Percentiles rank a stretch among this genome's conserved stretches.
Conservation (phyloP, 2,329 filamentous ascomycete species). For the Hypomyces rosellus region DNA sequence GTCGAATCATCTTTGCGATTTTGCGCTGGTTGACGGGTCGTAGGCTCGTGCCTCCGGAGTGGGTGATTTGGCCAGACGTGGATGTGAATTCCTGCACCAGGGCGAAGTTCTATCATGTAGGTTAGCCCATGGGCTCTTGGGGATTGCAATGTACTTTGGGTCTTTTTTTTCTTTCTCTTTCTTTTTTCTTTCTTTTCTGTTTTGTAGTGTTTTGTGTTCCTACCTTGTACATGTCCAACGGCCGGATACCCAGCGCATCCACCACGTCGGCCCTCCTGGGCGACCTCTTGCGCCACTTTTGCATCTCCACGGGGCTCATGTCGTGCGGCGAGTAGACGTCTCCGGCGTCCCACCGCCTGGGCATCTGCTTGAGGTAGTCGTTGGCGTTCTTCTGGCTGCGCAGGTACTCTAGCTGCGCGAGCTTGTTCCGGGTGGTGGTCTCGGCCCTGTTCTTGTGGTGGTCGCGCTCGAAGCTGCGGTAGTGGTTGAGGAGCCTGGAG, state of each 20-base stretch:
- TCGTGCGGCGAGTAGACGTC: constrained; percentile 92
- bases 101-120: constrained; percentile 69
- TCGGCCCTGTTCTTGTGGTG: constrained; percentile 19
- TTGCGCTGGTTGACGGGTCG: constrained; percentile 86
- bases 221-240: constrained; percentile 83
- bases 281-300: constrained; percentile 64
- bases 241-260: constrained; percentile 72
- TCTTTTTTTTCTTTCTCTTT: too few relatives aligned
- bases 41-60: constrained; percentile 68
- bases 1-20: constrained; percentile 85
- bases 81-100: constrained; percentile 87
- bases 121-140: too few relatives aligned
- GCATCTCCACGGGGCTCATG: constrained; percentile 68
- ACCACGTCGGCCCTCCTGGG: constrained; percentile 64
- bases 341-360: constrained; percentile 66
- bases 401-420: constrained; percentile 31
- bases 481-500: constrained; percentile 21
- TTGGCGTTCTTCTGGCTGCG: constrained; percentile 35
- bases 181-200: too few relatives aligned
- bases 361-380: constrained; percentile 57
- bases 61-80: constrained; percentile 76
- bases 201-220: background rate
- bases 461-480: constrained; percentile 13
- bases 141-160: too few relatives aligned
- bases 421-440: constrained; percentile 20